Percentiles rank a stretch among this genome's conserved stretches.
Conservation (phyloP, 2,329 filamentous ascomycete genomes). For the Monosporascus sp. region DNA sequence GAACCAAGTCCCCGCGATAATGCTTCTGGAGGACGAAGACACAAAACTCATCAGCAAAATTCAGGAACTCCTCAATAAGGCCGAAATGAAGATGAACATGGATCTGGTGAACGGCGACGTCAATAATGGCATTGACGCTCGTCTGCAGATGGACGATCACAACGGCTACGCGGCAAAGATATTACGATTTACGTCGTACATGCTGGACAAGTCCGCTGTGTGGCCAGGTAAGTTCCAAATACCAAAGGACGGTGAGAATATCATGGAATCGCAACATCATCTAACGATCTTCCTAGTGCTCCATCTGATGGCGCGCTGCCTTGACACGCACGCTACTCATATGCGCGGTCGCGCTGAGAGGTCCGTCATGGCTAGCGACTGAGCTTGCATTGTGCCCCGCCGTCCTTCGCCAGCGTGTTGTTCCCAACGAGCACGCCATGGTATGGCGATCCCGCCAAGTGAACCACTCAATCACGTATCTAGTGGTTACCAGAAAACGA, state of each 20-base stretch:
- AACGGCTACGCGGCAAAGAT: constrained; percentile 82
- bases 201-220: constrained; percentile 82
- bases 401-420: neutral
- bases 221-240: constrained; percentile 69
- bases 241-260: too few species aligned
- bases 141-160: constrained; percentile 53
- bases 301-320: constrained; percentile 48
- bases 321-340: constrained; percentile 49
- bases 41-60: constrained; percentile 79
- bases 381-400: constrained; percentile 2
- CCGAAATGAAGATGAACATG: constrained; percentile 73
- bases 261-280: too few species aligned
- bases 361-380: constrained; percentile 39
- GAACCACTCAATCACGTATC: too few species aligned
- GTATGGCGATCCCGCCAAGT: too few species aligned
- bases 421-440: neutral
- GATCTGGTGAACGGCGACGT: constrained; percentile 42
- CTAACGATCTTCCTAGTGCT: constrained; percentile 32
- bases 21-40: constrained; percentile 90
- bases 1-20: constrained; percentile 74
- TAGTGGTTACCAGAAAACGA: too few species aligned
- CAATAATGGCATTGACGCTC: constrained; percentile 43
- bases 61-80: constrained; percentile 67
- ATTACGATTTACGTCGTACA: constrained; percentile 74
- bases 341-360: constrained; percentile 48